Evolutionary conservation across 176 grass and related monocot genomes (phyloP).

Genomic region (Musa itinerans): DNA sequence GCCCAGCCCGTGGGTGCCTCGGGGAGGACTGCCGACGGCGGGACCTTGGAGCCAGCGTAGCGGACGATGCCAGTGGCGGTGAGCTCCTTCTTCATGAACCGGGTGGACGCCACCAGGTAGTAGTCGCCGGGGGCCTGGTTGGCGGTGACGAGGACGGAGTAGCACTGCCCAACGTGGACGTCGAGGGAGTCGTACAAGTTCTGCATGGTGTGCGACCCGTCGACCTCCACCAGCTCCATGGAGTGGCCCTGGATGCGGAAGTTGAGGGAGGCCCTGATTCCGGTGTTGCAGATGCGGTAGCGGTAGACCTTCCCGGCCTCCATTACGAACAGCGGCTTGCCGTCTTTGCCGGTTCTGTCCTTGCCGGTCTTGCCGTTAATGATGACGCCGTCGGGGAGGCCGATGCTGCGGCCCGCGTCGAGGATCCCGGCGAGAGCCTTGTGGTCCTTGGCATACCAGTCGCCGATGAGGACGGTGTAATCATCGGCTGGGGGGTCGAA

Average conservation of each 20-base stretch:
- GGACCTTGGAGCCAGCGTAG: constrained; percentile 53
- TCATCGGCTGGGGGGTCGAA: constrained; percentile 63
- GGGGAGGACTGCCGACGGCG: constrained; percentile 45
- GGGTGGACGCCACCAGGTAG: constrained; percentile 54
- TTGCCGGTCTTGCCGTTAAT: constrained; percentile 84
- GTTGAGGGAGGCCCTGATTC: constrained; percentile 66
- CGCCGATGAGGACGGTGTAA: constrained; percentile 42
- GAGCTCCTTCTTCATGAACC: constrained; percentile 57
- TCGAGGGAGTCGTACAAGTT: constrained; percentile 64
- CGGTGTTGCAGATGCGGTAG: constrained; percentile 82
- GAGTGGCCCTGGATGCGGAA: constrained; percentile 61
- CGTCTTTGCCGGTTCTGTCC: constrained; percentile 25
- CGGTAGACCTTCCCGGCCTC: constrained; percentile 70
- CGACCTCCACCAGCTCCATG: constrained; percentile 72
- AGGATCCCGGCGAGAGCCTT: constrained; percentile 42
- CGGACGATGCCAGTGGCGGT: constrained; percentile 37
- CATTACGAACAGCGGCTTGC: constrained; percentile 53
- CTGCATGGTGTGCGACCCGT: constrained; percentile 93
- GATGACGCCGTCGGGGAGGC: constrained; percentile 52
- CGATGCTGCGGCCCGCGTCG: constrained; percentile 51
- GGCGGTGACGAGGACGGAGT: constrained; percentile 62
- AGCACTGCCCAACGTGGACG: constrained; percentile 78
- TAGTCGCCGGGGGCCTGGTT: constrained; percentile 65
- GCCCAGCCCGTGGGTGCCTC: constrained; percentile 57
- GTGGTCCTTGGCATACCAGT: constrained; percentile 91